phyloP scores from a whole-genome alignment of 1,284 basidiomycete species.

The Cronartium quercuum region DNA sequence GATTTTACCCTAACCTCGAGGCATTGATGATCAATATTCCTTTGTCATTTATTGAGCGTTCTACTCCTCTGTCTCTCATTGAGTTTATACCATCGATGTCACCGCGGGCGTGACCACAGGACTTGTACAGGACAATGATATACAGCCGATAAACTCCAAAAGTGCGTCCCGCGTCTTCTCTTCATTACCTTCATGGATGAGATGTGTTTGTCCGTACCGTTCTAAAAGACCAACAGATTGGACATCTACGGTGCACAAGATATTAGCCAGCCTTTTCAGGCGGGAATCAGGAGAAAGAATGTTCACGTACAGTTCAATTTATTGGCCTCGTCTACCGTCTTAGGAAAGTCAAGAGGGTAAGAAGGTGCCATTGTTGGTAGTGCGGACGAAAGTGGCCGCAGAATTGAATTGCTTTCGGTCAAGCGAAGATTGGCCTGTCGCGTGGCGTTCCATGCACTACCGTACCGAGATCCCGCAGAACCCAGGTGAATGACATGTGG shows the following conservation, averaged over 20 bases:
- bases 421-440: constrained; percentile 28
- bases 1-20: not conserved
- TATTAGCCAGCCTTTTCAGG: not conserved
- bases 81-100: constrained; percentile 29
- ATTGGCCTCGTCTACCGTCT: constrained; percentile 26
- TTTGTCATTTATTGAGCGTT: not conserved
- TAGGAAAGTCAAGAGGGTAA: constrained; percentile 30
- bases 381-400: constrained; percentile 27
- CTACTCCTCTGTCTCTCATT: not conserved
- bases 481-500: not conserved
- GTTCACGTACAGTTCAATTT: constrained; percentile 18
- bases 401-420: not conserved
- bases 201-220: constrained; percentile 23
- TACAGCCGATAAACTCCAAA: constrained; percentile 35
- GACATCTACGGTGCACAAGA: not conserved
- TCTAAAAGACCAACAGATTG: constrained; percentile 31
- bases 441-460: constrained; percentile 28
- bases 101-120: not conserved
- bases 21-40: not conserved
- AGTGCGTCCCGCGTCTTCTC: constrained; percentile 21
- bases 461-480: not conserved
- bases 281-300: not conserved
- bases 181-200: constrained; percentile 27
- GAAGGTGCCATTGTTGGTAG: constrained; percentile 7
- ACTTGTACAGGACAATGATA: not conserved